Evolutionary conservation across 768 basidiomycete genomes (phyloP).

Genomic region (Paxillus involutus): DNA sequence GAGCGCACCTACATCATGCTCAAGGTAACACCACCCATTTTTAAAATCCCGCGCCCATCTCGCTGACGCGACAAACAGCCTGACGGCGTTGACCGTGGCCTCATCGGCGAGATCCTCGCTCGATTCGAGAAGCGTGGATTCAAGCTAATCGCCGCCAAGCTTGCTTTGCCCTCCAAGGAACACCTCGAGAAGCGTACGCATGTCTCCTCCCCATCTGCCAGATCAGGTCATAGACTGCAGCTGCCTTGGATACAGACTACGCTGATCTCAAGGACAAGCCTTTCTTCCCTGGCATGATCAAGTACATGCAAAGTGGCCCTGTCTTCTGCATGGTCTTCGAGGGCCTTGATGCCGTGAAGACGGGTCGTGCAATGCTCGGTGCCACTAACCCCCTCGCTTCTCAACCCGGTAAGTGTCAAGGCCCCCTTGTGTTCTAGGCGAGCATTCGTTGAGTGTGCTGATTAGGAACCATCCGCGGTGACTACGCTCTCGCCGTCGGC

Average conservation of each 20-base stretch:
- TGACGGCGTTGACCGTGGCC: slow-evolving; percentile 96
- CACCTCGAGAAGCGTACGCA: slow-evolving; percentile 88
- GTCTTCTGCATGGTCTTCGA: slow-evolving; percentile 97
- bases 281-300: slow-evolving; percentile 96
- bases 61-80: slow-evolving; percentile 52
- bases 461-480: slow-evolving; percentile 93
- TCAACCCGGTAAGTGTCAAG: slow-evolving; percentile 60
- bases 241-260: slow-evolving; percentile 64
- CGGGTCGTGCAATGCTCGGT: slow-evolving; percentile 94
- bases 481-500: slow-evolving; percentile 91
- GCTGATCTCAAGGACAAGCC: slow-evolving; percentile 90
- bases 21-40: slow-evolving; percentile 59
- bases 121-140: slow-evolving; percentile 98
- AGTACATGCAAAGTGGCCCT: slow-evolving; percentile 95
- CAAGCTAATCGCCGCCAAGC: slow-evolving; percentile 95
- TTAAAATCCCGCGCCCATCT: neutral
- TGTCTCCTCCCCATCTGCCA: neutral
- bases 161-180: slow-evolving; percentile 72
- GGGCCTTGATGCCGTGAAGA: slow-evolving; percentile 92
- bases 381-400: slow-evolving; percentile 95
- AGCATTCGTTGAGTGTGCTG: slow-evolving; percentile 3
- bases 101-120: slow-evolving; percentile 92
- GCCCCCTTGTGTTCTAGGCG: neutral
- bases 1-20: slow-evolving; percentile 99
- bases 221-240: neutral